Percentiles rank a stretch among this genome's conserved stretches.
These are phyloP conservation scores for Elaeis oleifera DNA, from an alignment of 202 grass and related monocot species.

Conservation along the genomic window DNA sequence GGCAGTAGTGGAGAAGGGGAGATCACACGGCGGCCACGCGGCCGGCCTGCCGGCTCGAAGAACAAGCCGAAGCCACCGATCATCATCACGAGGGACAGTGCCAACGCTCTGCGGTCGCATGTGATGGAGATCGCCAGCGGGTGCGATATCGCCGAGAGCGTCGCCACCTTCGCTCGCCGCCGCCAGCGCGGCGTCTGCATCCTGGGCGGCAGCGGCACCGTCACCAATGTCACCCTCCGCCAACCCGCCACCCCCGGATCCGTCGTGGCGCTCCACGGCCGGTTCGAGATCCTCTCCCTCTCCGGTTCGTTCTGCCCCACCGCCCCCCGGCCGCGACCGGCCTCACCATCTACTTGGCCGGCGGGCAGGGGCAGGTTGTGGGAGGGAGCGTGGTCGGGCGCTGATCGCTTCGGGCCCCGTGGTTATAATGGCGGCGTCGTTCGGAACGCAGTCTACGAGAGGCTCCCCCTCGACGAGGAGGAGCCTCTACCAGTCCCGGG, in stretches of 20 bases:
- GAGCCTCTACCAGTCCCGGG: conserved; percentile 24
- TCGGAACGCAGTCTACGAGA: conserved; percentile 87
- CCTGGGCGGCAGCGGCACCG: conserved; percentile 61
- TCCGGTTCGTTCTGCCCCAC: conserved; percentile 80
- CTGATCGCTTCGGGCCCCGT: conserved; percentile 69
- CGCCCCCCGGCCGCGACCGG: conserved; percentile 53
- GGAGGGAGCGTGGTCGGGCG: conserved; percentile 66
- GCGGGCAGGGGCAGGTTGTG: conserved; percentile 73
- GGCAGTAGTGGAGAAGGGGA: conserved; percentile 14
- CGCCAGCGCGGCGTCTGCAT: conserved; percentile 81
- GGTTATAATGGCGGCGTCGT: conserved; percentile 87
- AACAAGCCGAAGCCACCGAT: conserved; percentile 95
- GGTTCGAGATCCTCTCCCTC: conserved; percentile 93
- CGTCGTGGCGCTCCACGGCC: conserved; percentile 48
- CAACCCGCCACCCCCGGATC: conserved; percentile 36
- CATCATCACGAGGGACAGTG: conserved; percentile 96
- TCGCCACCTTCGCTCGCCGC: conserved; percentile 58
- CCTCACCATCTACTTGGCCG: conserved; percentile 83
- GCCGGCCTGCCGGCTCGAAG: conserved; percentile 79
- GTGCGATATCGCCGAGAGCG: conserved; percentile 71
- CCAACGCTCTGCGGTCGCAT: conserved; percentile 72
- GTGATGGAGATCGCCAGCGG: conserved; percentile 88
- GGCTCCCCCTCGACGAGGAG: conserved; percentile 85
- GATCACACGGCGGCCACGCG: conserved; percentile 57
- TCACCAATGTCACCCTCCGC: conserved; percentile 60